A percentile compares a stretch with the other conserved stretches of the same genome.
Conservation (phyloP, 2,329 filamentous ascomycete genomes). For the Thermothelomyces thermophilus region DNA sequence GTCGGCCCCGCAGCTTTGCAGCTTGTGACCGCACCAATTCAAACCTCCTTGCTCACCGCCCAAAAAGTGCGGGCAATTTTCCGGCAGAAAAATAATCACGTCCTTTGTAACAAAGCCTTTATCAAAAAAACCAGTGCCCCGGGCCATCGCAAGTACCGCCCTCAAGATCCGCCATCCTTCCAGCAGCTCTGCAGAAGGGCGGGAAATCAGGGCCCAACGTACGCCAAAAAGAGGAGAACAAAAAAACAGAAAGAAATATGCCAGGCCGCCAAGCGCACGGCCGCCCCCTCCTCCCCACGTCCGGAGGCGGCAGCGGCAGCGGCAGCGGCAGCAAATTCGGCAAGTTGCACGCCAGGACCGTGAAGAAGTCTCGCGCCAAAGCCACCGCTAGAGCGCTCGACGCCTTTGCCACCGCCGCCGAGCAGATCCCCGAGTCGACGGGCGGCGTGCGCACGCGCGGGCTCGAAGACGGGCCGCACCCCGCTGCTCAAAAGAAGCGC, state of each 20-base stretch:
- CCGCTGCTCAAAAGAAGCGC: constrained; percentile 27
- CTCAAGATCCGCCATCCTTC: too few relatives aligned
- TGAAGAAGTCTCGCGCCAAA: constrained; percentile 43
- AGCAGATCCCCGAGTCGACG: constrained; percentile 41
- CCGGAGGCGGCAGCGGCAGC: constrained; percentile 4
- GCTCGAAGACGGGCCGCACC: constrained; percentile 37
- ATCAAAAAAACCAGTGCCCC: too few relatives aligned
- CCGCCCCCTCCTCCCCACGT: constrained; percentile 39
- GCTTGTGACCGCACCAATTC: not conserved
- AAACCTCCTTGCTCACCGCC: constrained; percentile 20
- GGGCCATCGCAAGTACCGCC: too few relatives aligned
- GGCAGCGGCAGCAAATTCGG: not conserved
- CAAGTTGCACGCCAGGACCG: constrained; percentile 22
- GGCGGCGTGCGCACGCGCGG: constrained; percentile 37
- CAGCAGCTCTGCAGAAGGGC: not conserved
- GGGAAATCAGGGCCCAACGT: not conserved
- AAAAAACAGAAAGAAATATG: constrained; percentile 35
- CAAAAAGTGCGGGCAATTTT: constrained; percentile 18
- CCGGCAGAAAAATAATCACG: constrained; percentile 20
- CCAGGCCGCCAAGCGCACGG: constrained; percentile 55
- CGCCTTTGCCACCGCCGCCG: constrained; percentile 51
- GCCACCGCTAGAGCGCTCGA: constrained; percentile 47
- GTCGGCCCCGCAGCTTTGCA: constrained; percentile 3
- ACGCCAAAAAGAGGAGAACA: not conserved
- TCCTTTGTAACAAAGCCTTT: too few relatives aligned